Evolutionary conservation across 2,329 filamentous ascomycete genomes (phyloP).

Genomic region (Xylaria digitata): DNA sequence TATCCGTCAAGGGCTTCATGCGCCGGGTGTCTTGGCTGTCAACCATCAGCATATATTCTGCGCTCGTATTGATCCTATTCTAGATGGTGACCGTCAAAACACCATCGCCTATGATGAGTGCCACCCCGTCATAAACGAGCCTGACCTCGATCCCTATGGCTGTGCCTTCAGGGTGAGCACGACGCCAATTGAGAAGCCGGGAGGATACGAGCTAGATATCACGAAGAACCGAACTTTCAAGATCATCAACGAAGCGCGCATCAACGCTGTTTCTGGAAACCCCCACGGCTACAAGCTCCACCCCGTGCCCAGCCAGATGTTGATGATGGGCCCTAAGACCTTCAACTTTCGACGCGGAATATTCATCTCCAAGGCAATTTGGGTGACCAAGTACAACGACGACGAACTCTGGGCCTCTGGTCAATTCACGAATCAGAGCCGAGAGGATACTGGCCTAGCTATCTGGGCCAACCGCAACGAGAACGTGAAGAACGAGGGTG

Average conservation of each 20-base stretch:
- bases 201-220: slow-evolving; percentile 57
- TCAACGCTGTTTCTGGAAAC: slow-evolving; percentile 50
- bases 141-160: slow-evolving; percentile 76
- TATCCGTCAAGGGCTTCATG: slow-evolving; percentile 65
- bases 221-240: slow-evolving; percentile 54
- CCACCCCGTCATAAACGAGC: slow-evolving; percentile 63
- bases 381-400: slow-evolving; percentile 53
- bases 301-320: slow-evolving; percentile 45
- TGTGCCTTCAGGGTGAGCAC: slow-evolving; percentile 66
- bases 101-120: slow-evolving; percentile 59
- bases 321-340: slow-evolving; percentile 43
- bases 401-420: slow-evolving; percentile 54
- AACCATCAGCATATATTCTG: slow-evolving; percentile 79
- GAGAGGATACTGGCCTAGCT: slow-evolving; percentile 60
- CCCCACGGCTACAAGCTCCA: slow-evolving; percentile 53
- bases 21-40: slow-evolving; percentile 72
- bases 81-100: slow-evolving; percentile 67
- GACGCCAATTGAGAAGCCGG: slow-evolving; percentile 53
- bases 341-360: slow-evolving; percentile 52
- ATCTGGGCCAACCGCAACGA: slow-evolving; percentile 62
- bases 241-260: slow-evolving; percentile 50
- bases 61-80: slow-evolving; percentile 71
- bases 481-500: slow-evolving; percentile 60
- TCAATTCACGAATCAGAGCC: slow-evolving; percentile 56
- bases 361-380: slow-evolving; percentile 53